phyloP scores from a whole-genome alignment of 371 early-diverging fungal genomes.

The Mucor ambiguus region DNA sequence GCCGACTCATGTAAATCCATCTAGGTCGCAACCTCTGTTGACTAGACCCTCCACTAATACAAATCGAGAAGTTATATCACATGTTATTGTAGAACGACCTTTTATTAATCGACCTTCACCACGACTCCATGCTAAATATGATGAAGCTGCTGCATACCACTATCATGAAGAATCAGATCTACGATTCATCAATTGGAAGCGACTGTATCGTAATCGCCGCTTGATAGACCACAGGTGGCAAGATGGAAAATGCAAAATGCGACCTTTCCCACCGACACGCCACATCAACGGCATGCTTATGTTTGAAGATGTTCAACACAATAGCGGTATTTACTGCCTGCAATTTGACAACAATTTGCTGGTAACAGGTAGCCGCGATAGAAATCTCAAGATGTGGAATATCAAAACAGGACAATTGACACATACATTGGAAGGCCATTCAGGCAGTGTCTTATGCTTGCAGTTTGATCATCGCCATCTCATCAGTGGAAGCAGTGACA shows the following conservation, averaged over 20 bases:
- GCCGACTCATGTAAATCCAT: conserved; percentile 20
- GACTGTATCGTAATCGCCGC: conserved; percentile 62
- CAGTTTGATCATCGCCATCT: conserved; percentile 77
- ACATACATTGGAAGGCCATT: conserved; percentile 72
- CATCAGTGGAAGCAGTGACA: conserved; percentile 86
- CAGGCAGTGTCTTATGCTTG: conserved; percentile 81
- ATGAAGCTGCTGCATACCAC: conserved; percentile 39
- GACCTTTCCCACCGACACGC: conserved; percentile 51
- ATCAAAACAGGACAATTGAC: conserved; percentile 59
- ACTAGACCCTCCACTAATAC: neutral
- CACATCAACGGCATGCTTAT: neutral
- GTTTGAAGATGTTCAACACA: conserved; percentile 49
- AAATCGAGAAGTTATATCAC: conserved; percentile 11
- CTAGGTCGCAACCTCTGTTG: conserved; percentile 22
- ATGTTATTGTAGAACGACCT: conserved; percentile 21
- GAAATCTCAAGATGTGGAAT: conserved; percentile 84
- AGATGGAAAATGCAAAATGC: conserved; percentile 57
- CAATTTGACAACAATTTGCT: conserved; percentile 76
- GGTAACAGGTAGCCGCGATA: conserved; percentile 85
- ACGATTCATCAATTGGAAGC: conserved; percentile 68
- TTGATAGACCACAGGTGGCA: conserved; percentile 71
- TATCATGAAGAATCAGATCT: conserved; percentile 39
- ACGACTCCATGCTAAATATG: conserved; percentile 31
- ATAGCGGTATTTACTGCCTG: conserved; percentile 91
- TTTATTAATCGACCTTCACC: conserved; percentile 33